These are phyloP conservation scores for Pyrenochaeta sp. DNA, from an alignment of 2,329 filamentous ascomycete species.

Conservation along the genomic window DNA sequence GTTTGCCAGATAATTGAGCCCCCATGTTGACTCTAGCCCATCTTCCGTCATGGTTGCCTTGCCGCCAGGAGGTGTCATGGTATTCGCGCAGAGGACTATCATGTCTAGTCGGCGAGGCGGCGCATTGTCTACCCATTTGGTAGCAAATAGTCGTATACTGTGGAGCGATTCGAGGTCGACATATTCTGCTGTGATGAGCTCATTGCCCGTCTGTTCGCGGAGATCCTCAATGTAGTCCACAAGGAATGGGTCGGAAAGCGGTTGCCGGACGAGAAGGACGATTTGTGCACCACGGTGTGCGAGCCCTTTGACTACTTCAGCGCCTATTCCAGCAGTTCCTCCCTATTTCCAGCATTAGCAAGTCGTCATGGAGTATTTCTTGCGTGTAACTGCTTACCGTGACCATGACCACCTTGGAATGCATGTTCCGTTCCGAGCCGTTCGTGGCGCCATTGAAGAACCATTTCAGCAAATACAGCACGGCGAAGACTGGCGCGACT, in stretches of 20 bases:
- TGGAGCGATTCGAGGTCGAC: constrained; percentile 89
- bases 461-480: constrained; percentile 71
- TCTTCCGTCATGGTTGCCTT: constrained; percentile 72
- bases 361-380: neutral
- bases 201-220: constrained; percentile 77
- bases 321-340: constrained; percentile 92
- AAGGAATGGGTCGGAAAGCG: constrained; percentile 84
- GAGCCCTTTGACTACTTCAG: constrained; percentile 75
- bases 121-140: constrained; percentile 96
- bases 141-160: constrained; percentile 91
- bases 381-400: constrained; percentile 65
- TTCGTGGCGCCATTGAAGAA: constrained; percentile 82
- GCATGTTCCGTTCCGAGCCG: constrained; percentile 80
- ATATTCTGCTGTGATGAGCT: constrained; percentile 93
- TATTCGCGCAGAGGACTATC: constrained; percentile 86
- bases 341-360: constrained; percentile 60
- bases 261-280: constrained; percentile 84
- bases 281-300: constrained; percentile 87
- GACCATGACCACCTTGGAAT: constrained; percentile 91
- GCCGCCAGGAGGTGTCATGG: constrained; percentile 73
- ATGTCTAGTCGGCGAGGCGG: constrained; percentile 89
- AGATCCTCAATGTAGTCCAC: constrained; percentile 93
- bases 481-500: constrained; percentile 59
- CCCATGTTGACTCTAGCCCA: constrained; percentile 89
- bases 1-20: constrained; percentile 93